These are phyloP conservation scores for Penicillium sp. DNA, from an alignment of 2,329 filamentous ascomycete genomes.

Conservation along the genomic window DNA sequence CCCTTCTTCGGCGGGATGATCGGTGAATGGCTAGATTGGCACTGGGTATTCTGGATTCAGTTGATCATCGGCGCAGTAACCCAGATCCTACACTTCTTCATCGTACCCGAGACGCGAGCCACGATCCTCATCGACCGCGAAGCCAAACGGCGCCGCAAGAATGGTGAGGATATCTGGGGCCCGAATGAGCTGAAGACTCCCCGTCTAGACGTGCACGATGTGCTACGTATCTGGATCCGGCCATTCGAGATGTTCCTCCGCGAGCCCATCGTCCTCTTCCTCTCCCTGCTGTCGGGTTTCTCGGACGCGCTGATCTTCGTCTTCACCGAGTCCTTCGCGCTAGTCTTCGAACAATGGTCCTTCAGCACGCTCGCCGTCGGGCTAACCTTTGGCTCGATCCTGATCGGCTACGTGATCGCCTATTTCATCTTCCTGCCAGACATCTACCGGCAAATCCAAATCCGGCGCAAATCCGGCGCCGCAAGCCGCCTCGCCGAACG, in stretches of 20 bases:
- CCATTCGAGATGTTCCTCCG: constrained; percentile 72
- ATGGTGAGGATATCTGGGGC: constrained; percentile 63
- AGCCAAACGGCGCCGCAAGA: constrained; percentile 55
- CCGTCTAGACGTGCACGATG: constrained; percentile 49
- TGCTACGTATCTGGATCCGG: constrained; percentile 54
- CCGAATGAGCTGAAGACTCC: constrained; percentile 53
- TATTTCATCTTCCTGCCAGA: constrained; percentile 59
- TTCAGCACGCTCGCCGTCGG: constrained; percentile 59
- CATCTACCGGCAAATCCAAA: constrained; percentile 45
- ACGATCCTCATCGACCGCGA: constrained; percentile 58
- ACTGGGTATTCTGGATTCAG: constrained; percentile 67
- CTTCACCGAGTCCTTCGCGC: constrained; percentile 68
- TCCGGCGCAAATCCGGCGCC: constrained; percentile 41
- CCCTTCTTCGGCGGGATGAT: constrained; percentile 56
- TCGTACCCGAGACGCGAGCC: constrained; percentile 63
- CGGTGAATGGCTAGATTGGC: constrained; percentile 52
- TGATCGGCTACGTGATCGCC: constrained; percentile 64
- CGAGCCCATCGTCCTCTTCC: constrained; percentile 69
- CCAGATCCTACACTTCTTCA: constrained; percentile 51
- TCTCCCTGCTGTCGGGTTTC: constrained; percentile 71
- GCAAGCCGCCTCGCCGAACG: constrained; percentile 60
- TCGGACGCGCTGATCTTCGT: constrained; percentile 75
- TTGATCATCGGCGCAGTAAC: constrained; percentile 57
- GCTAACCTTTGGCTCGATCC: constrained; percentile 63
- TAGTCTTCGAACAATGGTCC: constrained; percentile 67